Conservation (phyloP, 176 grass and related monocot genomes). For the Pontederia paniculata region DNA sequence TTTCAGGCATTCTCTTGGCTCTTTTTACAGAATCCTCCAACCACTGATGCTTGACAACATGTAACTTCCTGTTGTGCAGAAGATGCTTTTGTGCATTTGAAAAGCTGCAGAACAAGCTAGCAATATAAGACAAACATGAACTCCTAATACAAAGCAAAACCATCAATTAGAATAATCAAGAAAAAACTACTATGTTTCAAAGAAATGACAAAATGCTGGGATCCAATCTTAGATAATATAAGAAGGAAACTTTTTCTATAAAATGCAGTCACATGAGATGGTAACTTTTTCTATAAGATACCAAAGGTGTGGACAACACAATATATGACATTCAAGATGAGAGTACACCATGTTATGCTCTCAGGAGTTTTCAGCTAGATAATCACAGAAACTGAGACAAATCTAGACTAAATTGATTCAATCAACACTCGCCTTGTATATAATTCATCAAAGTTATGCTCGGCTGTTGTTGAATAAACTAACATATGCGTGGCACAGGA, state of each 20-base stretch:
- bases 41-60: conserved; percentile 65
- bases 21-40: conserved; percentile 75
- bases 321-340: no score
- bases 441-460: conserved; percentile 62
- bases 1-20: conserved; percentile 52
- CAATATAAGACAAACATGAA: no score
- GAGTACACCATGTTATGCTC: no score
- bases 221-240: no score
- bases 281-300: no score
- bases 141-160: no score
- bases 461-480: conserved; percentile 52
- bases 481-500: conserved; percentile 64
- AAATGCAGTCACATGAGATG: no score
- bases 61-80: conserved; percentile 65
- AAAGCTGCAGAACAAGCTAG: conserved; percentile 43
- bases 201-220: no score
- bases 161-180: no score
- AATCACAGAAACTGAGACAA: neutral
- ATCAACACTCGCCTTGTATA: conserved; percentile 65
- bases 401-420: neutral
- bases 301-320: no score
- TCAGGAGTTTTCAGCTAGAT: neutral
- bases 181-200: no score
- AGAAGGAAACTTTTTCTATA: no score
- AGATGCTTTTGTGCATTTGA: conserved; percentile 38